phyloP scores from a whole-genome alignment of 768 basidiomycete species.

The Suillus fuscotomentosus region DNA sequence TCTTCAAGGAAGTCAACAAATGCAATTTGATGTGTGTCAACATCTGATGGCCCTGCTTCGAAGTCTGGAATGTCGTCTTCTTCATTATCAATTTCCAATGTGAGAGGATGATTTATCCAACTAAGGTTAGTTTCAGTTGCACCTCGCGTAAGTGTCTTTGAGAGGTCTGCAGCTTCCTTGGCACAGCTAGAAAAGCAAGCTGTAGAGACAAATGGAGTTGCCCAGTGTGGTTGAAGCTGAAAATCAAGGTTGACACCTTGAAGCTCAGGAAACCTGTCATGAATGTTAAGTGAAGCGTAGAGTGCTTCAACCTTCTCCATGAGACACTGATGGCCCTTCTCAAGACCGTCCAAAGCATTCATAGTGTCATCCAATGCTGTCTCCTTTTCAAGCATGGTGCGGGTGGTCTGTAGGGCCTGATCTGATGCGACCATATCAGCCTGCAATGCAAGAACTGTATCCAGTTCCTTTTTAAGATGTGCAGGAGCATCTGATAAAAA shows the following conservation, averaged over 20 bases:
- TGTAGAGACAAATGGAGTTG: too few species aligned
- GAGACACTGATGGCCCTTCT: constrained; percentile 1
- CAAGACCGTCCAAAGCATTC: constrained; percentile 17
- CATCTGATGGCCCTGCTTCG: too few species aligned
- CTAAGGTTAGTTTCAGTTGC: too few species aligned
- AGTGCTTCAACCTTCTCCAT: constrained; percentile 7
- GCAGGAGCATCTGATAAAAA: constrained; percentile 19
- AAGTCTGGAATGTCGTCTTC: too few species aligned
- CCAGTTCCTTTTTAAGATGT: constrained; percentile 32
- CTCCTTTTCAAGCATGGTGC: constrained; percentile 8
- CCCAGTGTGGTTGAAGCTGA: too few species aligned
- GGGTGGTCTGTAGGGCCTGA: constrained; percentile 16
- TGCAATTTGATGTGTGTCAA: too few species aligned
- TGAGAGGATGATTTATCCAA: too few species aligned
- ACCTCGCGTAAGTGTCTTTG: too few species aligned
- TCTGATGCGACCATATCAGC: constrained; percentile 26
- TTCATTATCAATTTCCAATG: too few species aligned
- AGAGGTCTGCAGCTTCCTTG: too few species aligned
- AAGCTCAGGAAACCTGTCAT: constrained; percentile 8
- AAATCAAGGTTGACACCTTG: constrained; percentile 10
- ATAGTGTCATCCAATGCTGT: constrained; percentile 8
- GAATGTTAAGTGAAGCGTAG: constrained; percentile 12
- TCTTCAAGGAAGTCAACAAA: too few species aligned
- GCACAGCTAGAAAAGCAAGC: too few species aligned
- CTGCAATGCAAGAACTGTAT: constrained; percentile 31